Base-by-base conservation (phyloP, 768 basidiomycete species). In the Pleurotus cornucopiae region DNA sequence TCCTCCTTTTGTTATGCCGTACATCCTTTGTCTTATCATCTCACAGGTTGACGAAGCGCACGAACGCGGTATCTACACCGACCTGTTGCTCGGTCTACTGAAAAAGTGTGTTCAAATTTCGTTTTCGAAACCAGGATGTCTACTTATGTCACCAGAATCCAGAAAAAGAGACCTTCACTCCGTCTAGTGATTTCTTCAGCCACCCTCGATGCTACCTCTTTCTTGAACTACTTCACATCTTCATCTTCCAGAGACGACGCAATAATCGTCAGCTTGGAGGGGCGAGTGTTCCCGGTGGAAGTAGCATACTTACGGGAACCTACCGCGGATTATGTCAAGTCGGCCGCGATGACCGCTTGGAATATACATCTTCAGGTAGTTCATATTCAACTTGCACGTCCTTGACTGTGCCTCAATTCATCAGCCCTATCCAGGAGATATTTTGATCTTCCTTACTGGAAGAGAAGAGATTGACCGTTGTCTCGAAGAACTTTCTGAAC, bases 401-500 rank as follows among this genome's bases (percentile, higher is more conserved):
- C 14, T 52, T 20, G 38, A 38, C 21, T 45, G 3, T 23, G 26
- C 25, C 9, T 49, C 58, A 58, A 37, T 63, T 14, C 18, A 47
- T 47, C 56, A 96, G 92, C 86, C 89, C 74, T 84, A 80, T 5
- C 69, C 80, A 5, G 97, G 97, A 1, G 97, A 99, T 71, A 83
- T 99, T 45, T 79, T 99, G 20, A 84, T 98, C 0, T 99, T 99
- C 66, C 67, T 99, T 54, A 96, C 97, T 0, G 97, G 97, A 6
- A 77, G 96, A 34, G 97, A 99, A 68, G 97, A 99, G 65, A 99
- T 99, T 47, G 94, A 98, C 40, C 78, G 84, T 43, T 94, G 90
- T 58, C 68, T 95, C 16, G 88, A 95, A 58, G 84, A 84, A 56
- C 72, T 98, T 9, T 73, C 88, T 0, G 94, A 97, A 62, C 77